These are phyloP conservation scores for Thermochaetoides thermophila DNA, from an alignment of 495 filamentous ascomycete species.

Conservation along the genomic window DNA sequence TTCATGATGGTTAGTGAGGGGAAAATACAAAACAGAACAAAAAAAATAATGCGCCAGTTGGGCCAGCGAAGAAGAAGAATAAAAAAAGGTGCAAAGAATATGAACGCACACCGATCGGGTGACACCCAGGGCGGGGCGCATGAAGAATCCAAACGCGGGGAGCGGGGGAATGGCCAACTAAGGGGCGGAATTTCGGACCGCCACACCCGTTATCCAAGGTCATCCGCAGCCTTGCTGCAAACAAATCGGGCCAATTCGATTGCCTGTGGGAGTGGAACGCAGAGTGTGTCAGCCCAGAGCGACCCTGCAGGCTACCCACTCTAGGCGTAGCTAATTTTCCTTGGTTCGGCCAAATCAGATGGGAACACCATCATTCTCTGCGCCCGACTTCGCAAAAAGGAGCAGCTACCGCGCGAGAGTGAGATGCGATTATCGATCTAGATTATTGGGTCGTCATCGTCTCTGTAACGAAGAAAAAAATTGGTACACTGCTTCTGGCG, in stretches of 20 bases:
- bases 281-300: conserved; percentile 3
- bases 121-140: conserved; percentile 3
- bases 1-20: no score
- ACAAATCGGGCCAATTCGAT: conserved; percentile 1
- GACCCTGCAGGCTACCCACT: not conserved
- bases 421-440: no score
- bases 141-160: conserved; percentile 8
- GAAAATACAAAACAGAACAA: no score
- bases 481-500: no score
- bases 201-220: conserved; percentile 3
- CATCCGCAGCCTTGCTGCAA: conserved; percentile 4
- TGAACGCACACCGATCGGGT: conserved; percentile 1
- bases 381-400: no score
- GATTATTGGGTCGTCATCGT: no score
- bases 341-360: no score
- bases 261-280: conserved; percentile 2
- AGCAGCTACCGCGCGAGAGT: no score
- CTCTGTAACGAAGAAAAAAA: no score
- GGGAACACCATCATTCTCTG: no score
- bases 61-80: not conserved
- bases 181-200: conserved; percentile 4
- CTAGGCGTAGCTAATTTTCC: no score
- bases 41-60: not conserved
- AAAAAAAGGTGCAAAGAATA: conserved; percentile 1
- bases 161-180: conserved; percentile 2